Evolutionary conservation across 2,329 filamentous ascomycete species (phyloP).

Genomic region (Penicillium sp.): DNA sequence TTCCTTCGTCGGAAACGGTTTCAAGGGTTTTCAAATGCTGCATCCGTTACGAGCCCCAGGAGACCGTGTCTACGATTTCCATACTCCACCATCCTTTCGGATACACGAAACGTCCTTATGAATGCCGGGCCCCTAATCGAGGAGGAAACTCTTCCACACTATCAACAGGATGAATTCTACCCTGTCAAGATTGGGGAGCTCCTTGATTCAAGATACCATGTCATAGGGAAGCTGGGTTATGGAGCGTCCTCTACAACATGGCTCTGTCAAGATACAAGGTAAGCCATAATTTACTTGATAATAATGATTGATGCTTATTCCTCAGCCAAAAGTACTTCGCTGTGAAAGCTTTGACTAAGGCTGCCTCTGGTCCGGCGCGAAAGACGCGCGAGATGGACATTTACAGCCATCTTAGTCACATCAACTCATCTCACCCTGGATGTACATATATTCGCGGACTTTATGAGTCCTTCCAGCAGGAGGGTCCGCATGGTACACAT

Average conservation of each 20-base stretch:
- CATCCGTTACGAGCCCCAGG: no score
- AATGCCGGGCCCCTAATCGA: no score
- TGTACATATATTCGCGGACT: conserved; percentile 28
- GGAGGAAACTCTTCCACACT: not conserved
- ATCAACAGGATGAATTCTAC: not conserved
- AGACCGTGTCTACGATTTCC: no score
- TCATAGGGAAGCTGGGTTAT: not conserved
- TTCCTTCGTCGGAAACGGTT: no score
- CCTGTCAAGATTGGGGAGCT: not conserved
- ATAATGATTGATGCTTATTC: not conserved
- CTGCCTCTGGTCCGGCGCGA: no score
- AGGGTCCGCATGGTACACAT: conserved; percentile 23
- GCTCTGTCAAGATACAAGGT: not conserved
- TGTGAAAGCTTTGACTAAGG: conserved; percentile 38
- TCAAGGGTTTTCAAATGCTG: no score
- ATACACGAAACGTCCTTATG: no score
- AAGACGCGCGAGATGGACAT: conserved; percentile 26
- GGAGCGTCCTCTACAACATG: not conserved
- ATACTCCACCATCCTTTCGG: no score
- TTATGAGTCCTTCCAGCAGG: conserved; percentile 33
- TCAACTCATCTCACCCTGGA: conserved; percentile 27
- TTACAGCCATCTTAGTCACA: conserved; percentile 27
- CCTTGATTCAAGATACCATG: not conserved
- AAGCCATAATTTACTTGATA: not conserved
- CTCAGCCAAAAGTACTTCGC: conserved; percentile 30